Evolutionary conservation across 768 basidiomycete genomes (phyloP).

Genomic region (Hydnomerulius pinastri): DNA sequence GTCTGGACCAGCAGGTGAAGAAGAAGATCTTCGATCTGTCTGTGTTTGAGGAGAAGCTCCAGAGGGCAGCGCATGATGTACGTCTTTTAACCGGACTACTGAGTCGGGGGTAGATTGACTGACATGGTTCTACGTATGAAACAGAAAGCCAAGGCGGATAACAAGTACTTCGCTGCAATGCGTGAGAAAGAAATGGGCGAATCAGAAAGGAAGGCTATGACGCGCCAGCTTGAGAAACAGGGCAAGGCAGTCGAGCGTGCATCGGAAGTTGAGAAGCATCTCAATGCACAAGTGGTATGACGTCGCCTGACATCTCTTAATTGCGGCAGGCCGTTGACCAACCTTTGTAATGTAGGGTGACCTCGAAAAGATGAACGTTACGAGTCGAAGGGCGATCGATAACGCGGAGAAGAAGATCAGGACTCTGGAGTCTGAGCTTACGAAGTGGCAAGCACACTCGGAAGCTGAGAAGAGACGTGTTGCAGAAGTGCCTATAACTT

Average conservation of each 20-base stretch:
- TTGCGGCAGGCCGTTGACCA: not conserved
- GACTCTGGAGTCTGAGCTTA: conserved; percentile 32
- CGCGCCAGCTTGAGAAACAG: conserved; percentile 59
- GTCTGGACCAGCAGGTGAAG: conserved; percentile 75
- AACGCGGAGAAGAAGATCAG: conserved; percentile 29
- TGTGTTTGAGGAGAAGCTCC: conserved; percentile 69
- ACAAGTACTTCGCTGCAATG: conserved; percentile 91
- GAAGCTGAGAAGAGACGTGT: conserved; percentile 42
- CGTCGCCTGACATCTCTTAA: not conserved
- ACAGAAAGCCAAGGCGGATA: conserved; percentile 94
- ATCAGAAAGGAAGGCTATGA: conserved; percentile 65
- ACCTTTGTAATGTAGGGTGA: conserved; percentile 29
- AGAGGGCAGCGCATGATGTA: conserved; percentile 70
- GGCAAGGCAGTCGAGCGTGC: conserved; percentile 65
- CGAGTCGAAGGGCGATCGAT: conserved; percentile 33
- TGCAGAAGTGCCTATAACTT: conserved; percentile 38
- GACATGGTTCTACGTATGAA: conserved; percentile 1
- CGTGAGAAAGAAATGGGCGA: conserved; percentile 85
- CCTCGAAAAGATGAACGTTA: conserved; percentile 48
- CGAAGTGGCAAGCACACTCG: conserved; percentile 34
- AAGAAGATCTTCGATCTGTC: conserved; percentile 85
- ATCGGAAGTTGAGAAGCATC: conserved; percentile 60
- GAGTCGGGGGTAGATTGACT: not conserved
- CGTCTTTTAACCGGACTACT: conserved; percentile 22
- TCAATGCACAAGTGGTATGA: conserved; percentile 62